Base-by-base conservation (phyloP, 805 yeast species). In the Lipomyces sp. region DNA sequence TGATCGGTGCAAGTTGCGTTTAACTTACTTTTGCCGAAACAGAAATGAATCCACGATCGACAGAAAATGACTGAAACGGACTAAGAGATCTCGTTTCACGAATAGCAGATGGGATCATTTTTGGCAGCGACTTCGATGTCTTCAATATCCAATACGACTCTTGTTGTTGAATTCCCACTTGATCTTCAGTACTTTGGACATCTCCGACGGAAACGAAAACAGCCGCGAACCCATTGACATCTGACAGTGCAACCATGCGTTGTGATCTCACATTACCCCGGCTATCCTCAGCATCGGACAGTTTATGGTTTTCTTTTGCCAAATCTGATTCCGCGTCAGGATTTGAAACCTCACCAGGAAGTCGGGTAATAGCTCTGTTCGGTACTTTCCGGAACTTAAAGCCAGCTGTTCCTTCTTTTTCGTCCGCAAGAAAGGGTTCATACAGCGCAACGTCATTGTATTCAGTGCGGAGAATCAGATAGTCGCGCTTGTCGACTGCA, bases 381-480 rank as follows among this genome's bases (percentile, higher is more conserved):
- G 34, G 18, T 77, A 54, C 90, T 90, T 65, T 84, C 59, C 73
- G 33, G 24, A 29, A 29, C 18, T 42, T 42, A 42, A 42, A 42
- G 18, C 10, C 61, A 6, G 57, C n/a, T 4, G 24, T n/a, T 5
- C 48, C 48, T 4, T 42, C 48, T 13, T n/a, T n/a, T n/a, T 42
- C 56, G 15, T 34, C 29, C 71, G 82, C 85, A 66, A 80, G 79
- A 67, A 77, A 85, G 45, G 87, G 78, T 71, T 86, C 86, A 75
- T 92, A 92, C 60, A 90, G 78, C 45, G 86, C 79, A 1, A 92
- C 79, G 75, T 91, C 95, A 72, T 96, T 96, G 62, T 96, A 95
- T 74, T 87, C 85, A 0, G 96, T 92, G 60, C 91, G 77, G 6
- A 90, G 80, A 0, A 92, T 82, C 65, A 92, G 76, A 75, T 86